Evolutionary conservation across 305 asterid genomes (phyloP).

Genomic region (Rubia tinctorum): DNA sequence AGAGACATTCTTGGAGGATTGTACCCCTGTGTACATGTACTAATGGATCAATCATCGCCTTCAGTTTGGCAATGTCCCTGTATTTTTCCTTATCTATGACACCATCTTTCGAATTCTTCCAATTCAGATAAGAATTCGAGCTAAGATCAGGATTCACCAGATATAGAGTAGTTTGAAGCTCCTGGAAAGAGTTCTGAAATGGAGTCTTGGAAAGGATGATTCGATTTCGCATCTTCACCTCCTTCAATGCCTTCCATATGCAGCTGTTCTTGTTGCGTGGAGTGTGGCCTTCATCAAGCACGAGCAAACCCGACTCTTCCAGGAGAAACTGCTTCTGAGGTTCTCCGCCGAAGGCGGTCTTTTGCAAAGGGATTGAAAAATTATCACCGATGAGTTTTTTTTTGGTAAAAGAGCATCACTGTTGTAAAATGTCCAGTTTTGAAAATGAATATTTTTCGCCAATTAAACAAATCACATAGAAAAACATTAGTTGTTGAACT

Average conservation of each 20-base stretch:
- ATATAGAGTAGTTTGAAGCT: conserved; percentile 57
- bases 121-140: conserved; percentile 7
- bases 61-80: conserved; percentile 27
- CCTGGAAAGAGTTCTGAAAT: conserved; percentile 59
- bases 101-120: conserved; percentile 28
- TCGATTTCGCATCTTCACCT: conserved; percentile 43
- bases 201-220: conserved; percentile 78
- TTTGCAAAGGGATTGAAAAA: no score
- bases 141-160: conserved; percentile 47
- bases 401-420: no score
- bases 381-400: no score
- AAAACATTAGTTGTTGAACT: no score
- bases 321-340: conserved; percentile 31
- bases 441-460: no score
- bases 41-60: conserved; percentile 43
- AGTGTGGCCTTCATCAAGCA: conserved; percentile 82
- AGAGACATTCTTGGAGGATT: conserved; percentile 48
- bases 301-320: conserved; percentile 44
- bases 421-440: no score
- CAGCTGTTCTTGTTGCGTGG: conserved; percentile 52
- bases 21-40: conserved; percentile 59
- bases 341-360: no score
- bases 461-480: no score
- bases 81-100: conserved; percentile 26
- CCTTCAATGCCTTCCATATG: conserved; percentile 48